These are phyloP conservation scores for Neckera pumila DNA, from an alignment of 225 moss, liverwort and hornwort species.

Conservation along the genomic window DNA sequence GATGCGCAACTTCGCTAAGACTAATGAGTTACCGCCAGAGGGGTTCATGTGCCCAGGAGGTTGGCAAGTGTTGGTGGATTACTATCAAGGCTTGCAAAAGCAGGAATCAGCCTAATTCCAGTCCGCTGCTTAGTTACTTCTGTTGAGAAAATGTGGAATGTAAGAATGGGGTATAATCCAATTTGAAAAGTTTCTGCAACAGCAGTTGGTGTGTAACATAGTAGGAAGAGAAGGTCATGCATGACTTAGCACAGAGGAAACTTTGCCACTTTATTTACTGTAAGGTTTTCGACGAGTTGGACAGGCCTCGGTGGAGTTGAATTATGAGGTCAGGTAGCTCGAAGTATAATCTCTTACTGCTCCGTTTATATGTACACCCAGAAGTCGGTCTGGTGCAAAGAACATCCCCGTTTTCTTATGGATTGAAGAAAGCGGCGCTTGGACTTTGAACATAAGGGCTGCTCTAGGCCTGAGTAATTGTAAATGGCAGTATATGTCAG, in stretches of 20 bases:
- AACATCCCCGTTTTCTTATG: not conserved
- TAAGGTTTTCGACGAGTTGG: not conserved
- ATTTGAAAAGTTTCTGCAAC: conserved; percentile 4
- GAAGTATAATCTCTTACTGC: not conserved
- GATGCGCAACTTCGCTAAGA: conserved; percentile 97
- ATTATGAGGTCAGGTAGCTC: not conserved
- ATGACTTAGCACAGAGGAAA: not conserved
- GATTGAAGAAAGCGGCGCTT: not conserved
- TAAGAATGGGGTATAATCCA: not conserved
- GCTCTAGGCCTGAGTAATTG: not conserved
- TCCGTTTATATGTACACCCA: not conserved
- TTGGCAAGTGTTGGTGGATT: conserved; percentile 95
- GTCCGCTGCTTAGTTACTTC: not conserved
- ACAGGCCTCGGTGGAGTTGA: not conserved
- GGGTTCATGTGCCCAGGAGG: conserved; percentile 99
- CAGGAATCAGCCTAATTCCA: conserved; percentile 12
- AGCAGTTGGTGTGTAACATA: conserved; percentile 7
- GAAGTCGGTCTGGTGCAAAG: not conserved
- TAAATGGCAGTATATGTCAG: not conserved
- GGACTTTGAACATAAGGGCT: not conserved
- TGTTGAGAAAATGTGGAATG: not conserved
- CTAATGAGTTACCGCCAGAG: conserved; percentile 65
- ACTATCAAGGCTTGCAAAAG: conserved; percentile 65
- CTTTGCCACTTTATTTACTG: not conserved
- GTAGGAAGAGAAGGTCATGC: conserved; percentile 16